Percentiles rank a stretch among this genome's conserved stretches.
These are phyloP conservation scores for Neohortaea acidophila DNA, from an alignment of 495 filamentous ascomycete genomes.

Conservation along the genomic window DNA sequence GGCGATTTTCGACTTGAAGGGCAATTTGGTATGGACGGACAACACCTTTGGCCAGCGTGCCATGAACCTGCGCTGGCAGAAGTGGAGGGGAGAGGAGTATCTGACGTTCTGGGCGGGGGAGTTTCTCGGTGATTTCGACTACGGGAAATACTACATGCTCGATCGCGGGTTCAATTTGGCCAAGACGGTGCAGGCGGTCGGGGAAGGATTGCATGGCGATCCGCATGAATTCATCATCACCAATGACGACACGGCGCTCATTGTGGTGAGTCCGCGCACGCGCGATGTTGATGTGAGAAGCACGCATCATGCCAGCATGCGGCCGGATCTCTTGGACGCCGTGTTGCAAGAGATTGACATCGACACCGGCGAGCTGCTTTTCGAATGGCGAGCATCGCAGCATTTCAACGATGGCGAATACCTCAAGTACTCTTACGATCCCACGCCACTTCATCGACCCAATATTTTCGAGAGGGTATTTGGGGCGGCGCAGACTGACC, in stretches of 20 bases:
- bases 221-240: constrained; percentile 10
- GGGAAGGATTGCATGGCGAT: background rate
- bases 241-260: constrained; percentile 16
- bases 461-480: too few relatives aligned
- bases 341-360: constrained; percentile 20
- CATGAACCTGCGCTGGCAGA: constrained; percentile 2
- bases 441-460: too few relatives aligned
- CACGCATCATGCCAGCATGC: background rate
- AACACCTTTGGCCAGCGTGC: background rate
- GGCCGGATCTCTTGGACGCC: constrained; percentile 15
- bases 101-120: constrained; percentile 37
- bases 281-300: constrained; percentile 2
- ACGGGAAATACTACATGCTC: constrained; percentile 33
- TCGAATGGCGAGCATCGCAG: constrained; percentile 28
- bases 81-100: constrained; percentile 1
- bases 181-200: constrained; percentile 4
- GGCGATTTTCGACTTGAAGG: background rate
- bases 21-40: constrained; percentile 2
- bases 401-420: constrained; percentile 19
- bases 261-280: constrained; percentile 5
- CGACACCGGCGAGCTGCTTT: constrained; percentile 19
- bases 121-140: constrained; percentile 34
- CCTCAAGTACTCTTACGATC: constrained; percentile 4
- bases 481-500: too few relatives aligned
- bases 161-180: constrained; percentile 4